Percentiles rank a stretch among this genome's conserved stretches.
Conservation (phyloP, 2,329 filamentous ascomycete species). For the Paecilomyces variotii region DNA sequence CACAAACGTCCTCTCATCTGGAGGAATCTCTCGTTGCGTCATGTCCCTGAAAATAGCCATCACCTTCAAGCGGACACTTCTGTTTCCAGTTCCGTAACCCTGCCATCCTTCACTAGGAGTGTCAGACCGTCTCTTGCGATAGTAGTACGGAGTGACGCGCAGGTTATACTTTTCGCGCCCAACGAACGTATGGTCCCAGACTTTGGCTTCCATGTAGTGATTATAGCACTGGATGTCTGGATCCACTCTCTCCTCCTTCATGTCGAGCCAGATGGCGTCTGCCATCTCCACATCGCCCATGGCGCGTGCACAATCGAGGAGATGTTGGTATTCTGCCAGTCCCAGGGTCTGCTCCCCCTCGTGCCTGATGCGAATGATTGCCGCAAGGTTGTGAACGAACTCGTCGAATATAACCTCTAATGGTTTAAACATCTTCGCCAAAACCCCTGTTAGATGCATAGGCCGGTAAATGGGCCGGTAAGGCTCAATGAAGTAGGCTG, state of each 20-base stretch:
- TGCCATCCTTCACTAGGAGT: constrained; percentile 14
- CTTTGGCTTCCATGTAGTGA: constrained; percentile 42
- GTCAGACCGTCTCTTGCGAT: constrained; percentile 19
- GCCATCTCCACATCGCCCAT: constrained; percentile 40
- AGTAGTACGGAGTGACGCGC: constrained; percentile 24
- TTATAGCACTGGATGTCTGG: constrained; percentile 49
- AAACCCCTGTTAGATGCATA: constrained; percentile 42
- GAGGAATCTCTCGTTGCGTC: constrained; percentile 33
- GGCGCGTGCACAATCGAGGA: constrained; percentile 45
- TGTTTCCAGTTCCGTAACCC: constrained; percentile 21
- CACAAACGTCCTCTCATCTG: constrained; percentile 47
- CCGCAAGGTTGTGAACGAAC: constrained; percentile 30
- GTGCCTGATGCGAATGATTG: constrained; percentile 31
- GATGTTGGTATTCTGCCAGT: constrained; percentile 43
- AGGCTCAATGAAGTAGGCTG: constrained; percentile 42
- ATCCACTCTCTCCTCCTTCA: constrained; percentile 28
- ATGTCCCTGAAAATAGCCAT: constrained; percentile 42
- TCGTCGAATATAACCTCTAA: constrained; percentile 31
- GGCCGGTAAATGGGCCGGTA: constrained; percentile 41
- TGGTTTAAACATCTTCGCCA: constrained; percentile 34
- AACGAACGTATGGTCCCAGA: constrained; percentile 39
- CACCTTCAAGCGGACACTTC: constrained; percentile 28
- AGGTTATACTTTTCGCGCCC: constrained; percentile 33
- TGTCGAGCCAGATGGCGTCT: constrained; percentile 39
- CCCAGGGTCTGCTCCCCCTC: constrained; percentile 29